These are phyloP conservation scores for Gossypium turneri DNA, from an alignment of 345 rosid genomes.

Conservation along the genomic window DNA sequence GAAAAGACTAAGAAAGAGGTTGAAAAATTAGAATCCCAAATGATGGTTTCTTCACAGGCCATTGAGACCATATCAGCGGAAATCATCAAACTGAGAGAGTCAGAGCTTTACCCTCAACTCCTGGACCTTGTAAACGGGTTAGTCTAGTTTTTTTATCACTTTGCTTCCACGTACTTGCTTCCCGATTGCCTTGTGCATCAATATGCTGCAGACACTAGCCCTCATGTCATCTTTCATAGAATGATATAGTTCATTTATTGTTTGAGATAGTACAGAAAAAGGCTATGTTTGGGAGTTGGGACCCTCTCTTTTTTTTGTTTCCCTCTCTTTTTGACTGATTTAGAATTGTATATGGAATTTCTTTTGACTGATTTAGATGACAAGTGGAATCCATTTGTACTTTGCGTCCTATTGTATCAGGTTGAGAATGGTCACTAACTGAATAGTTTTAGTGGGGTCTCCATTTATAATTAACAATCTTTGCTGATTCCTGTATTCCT, in stretches of 20 bases:
- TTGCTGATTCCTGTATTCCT: not conserved
- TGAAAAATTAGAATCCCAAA: constrained; percentile 80
- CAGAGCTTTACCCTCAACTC: constrained; percentile 84
- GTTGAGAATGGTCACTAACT: not conserved
- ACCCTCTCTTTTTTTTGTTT: not conserved
- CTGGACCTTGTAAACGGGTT: constrained; percentile 84
- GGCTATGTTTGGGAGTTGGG: not conserved
- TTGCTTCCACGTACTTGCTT: not conserved
- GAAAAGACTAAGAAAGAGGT: constrained; percentile 79
- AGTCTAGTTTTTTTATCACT: constrained; percentile 22
- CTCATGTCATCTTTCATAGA: not conserved
- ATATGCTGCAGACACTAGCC: not conserved
- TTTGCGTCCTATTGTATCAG: not conserved
- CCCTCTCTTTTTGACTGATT: not conserved
- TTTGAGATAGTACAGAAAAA: not conserved
- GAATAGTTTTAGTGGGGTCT: not conserved
- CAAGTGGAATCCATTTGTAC: not conserved
- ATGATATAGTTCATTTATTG: not conserved
- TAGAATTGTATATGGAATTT: not conserved
- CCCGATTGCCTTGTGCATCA: not conserved
- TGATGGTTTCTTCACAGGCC: constrained; percentile 79
- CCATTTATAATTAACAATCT: not conserved
- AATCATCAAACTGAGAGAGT: constrained; percentile 78
- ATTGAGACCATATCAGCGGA: constrained; percentile 75
- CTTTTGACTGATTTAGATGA: not conserved